Percentiles rank a stretch among this genome's conserved stretches.
Evolutionary conservation across 164 flowering plant genomes (phyloP).

Genomic region (Macadamia tetraphylla): DNA sequence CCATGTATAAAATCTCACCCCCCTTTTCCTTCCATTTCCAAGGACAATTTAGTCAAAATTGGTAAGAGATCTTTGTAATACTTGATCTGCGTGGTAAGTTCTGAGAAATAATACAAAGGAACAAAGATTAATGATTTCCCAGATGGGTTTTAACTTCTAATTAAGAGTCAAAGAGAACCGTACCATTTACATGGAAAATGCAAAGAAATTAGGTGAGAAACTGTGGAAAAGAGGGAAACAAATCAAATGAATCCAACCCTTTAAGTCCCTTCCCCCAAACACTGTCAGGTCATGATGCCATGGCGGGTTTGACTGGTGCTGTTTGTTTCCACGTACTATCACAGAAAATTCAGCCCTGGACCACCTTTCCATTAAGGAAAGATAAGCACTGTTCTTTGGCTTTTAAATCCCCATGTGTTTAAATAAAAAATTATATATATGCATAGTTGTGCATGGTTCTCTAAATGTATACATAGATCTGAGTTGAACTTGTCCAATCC

Average conservation of each 20-base stretch:
- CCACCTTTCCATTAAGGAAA: not conserved
- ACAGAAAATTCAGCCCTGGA: not conserved
- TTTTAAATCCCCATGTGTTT: not conserved
- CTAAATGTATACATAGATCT: not conserved
- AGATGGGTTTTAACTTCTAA: too few relatives aligned
- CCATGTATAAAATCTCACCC: too few relatives aligned
- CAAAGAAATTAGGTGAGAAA: constrained; percentile 3
- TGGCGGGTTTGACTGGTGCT: not conserved
- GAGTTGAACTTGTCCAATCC: too few relatives aligned
- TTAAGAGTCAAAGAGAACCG: not conserved
- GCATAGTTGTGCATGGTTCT: too few relatives aligned
- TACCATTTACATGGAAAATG: not conserved
- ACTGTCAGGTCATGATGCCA: not conserved
- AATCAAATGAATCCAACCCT: too few relatives aligned
- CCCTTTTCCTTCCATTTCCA: too few relatives aligned
- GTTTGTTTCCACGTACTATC: not conserved
- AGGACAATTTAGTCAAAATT: too few relatives aligned
- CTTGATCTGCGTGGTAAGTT: not conserved
- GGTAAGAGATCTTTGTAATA: too few relatives aligned
- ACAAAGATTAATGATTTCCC: too few relatives aligned
- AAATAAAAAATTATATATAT: too few relatives aligned
- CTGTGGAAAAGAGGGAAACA: not conserved
- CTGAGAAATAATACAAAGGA: constrained; percentile 1
- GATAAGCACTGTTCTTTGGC: too few relatives aligned
- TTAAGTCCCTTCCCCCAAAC: too few relatives aligned